Base-by-base conservation (phyloP, 2,329 filamentous ascomycete genomes). In the Fusarium ambrosium region DNA sequence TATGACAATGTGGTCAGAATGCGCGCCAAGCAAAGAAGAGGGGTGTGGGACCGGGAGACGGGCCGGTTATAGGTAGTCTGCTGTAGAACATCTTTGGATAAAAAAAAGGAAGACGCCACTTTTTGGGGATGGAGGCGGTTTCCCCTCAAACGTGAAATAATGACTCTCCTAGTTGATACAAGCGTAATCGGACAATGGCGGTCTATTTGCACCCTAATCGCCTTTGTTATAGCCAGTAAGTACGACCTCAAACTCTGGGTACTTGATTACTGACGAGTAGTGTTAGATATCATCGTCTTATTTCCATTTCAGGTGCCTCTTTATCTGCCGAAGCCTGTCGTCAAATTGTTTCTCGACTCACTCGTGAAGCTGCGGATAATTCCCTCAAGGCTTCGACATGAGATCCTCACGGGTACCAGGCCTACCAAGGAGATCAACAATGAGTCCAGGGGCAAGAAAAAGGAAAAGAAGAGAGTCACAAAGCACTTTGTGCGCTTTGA, bases 151-250 rank as follows among this genome's bases (percentile, higher is more conserved):
- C 24, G 20, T 27, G 22, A 51, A 70, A 9, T 41, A 77, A 37
- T 77, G 76, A 64, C 61, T 34, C 9, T 8, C 14, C 48, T 63
- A 51, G 34, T 62, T 11, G 70, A 76, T 43, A 81, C 81, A 34
- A 72, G 67, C 56, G 68, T 78, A 34, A 94, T 94, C 77, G 87
- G 81, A 64, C 82, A 89, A 67, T 94, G 92, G 92, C 86, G 89
- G 60, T 93, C 92, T 18, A 94, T 94, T 61, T 82, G 94, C 66
- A 94, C 92, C 0, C 85, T 94, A 37, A 83, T 94, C 63, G 88
- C 92, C 53, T 94, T 94, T 77, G 84, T 94, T 37, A 51, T 93
- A 43, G 92, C 92, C 6, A 94, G 92, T 94, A 84, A 87, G 91
- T 89, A 41, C 8, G 16, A 6, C 14, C 36, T 37, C 36, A 18